Evolutionary conservation across 192 early-diverging fungal species (phyloP), one percentile per base, ranked within the genome.

Genomic region (Paraglomus occultum): DNA sequence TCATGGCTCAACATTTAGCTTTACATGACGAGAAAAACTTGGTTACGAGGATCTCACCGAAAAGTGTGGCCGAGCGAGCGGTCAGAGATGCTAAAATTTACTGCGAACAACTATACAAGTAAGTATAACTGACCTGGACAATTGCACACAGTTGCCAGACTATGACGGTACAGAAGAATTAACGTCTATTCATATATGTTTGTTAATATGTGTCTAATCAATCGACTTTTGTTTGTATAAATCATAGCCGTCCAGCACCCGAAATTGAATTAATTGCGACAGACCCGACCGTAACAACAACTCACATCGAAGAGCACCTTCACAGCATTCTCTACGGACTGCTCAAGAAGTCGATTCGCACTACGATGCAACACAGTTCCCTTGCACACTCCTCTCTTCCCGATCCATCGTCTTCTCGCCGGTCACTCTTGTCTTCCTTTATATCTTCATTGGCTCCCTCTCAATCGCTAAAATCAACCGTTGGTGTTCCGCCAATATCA

Each of bases 301-400:
- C 84, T 4, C 84, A 87, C 55, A 80, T 88, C 46, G 80, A 85
- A 8, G 82, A 82, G 42, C 74, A 86, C 48, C 69, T 88, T 42
- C 81, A 84, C 71, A 77, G 80, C 66, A 85, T 84, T 70, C 75
- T 88, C 61, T 84, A 74, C 68, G 78, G 85, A 70, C 80, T 88
- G 12, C 76, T 88, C 63, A 85, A 85, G 68, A 85, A 87, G 65
- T 76, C 85, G 4, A 76, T 88, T 51, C 64, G 77, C 5, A 82
- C 87, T 1, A 84, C 84, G 8, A 77, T 84, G 38, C 77, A 85
- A 57, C 64, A 72, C 31, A 3, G 31, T 3, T 31, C 31, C 31
- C n/a, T n/a, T n/a, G n/a, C n/a, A 31, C 31, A 31, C 3, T 31
- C 31, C 31, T 31, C 31, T 31, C 31, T 31, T 31, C 31, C 31